phyloP scores from a whole-genome alignment of 805 yeast genomes.

The Candida succiphila region DNA sequence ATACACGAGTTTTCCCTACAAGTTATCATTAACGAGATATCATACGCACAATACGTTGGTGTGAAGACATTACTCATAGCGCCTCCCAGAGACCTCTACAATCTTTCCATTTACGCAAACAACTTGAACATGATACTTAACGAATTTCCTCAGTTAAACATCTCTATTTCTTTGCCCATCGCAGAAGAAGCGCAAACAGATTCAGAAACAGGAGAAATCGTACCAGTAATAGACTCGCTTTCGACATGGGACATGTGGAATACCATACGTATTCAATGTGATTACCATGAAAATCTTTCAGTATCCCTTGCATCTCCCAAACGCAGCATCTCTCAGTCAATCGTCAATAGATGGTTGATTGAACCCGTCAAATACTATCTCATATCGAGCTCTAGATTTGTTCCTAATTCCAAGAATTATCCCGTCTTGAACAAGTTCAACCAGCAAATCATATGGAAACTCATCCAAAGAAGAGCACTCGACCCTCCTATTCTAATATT shows the following conservation, averaged over 20 bases:
- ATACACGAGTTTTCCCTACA: slow-evolving; percentile 46
- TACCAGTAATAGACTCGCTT: slow-evolving; percentile 29
- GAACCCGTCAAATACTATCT: slow-evolving; percentile 56
- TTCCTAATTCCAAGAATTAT: slow-evolving; percentile 47
- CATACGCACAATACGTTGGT: slow-evolving; percentile 51
- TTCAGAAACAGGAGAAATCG: slow-evolving; percentile 8
- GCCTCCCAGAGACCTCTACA: slow-evolving; percentile 51
- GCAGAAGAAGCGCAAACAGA: slow-evolving; percentile 30
- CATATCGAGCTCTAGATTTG: slow-evolving; percentile 45
- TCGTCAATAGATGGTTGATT: slow-evolving; percentile 52
- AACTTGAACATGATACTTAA: slow-evolving; percentile 18
- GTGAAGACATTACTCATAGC: slow-evolving; percentile 45
- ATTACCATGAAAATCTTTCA: slow-evolving; percentile 46
- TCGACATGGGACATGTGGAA: slow-evolving; percentile 76
- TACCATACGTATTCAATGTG: slow-evolving; percentile 45
- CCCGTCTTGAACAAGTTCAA: slow-evolving; percentile 56
- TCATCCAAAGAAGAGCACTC: slow-evolving; percentile 30
- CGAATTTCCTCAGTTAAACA: slow-evolving; percentile 23
- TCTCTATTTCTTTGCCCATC: slow-evolving; percentile 39
- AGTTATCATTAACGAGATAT: slow-evolving; percentile 47
- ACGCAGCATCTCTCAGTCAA: slow-evolving; percentile 34
- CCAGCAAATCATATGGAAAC: slow-evolving; percentile 37
- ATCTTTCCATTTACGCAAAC: slow-evolving; percentile 41
- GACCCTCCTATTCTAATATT: slow-evolving; percentile 33
- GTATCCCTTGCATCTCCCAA: slow-evolving; percentile 71